phyloP scores from a whole-genome alignment of 169 alveolate species.

The Plasmodium gallinaceum region DNA sequence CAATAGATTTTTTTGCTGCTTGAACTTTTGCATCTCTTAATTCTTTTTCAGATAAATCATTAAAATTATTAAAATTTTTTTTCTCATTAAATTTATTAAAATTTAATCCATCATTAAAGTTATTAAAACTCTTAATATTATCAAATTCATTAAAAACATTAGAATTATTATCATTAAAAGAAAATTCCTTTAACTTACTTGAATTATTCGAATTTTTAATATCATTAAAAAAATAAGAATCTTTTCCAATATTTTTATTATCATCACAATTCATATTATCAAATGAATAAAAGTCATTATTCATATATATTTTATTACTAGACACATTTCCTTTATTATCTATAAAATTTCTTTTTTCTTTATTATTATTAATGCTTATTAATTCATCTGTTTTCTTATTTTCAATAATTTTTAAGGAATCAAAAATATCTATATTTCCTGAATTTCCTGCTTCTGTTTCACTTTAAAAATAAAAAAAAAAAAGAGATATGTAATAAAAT shows the following conservation, averaged over 20 bases:
- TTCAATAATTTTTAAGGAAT: conserved; percentile 49
- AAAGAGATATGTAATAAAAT: background rate
- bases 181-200: background rate
- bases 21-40: conserved; percentile 83
- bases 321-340: background rate
- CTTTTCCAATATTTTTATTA: conserved; percentile 4
- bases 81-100: conserved; percentile 15
- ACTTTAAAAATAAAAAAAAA: conserved; percentile 1
- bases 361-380: conserved; percentile 4
- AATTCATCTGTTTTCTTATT: conserved; percentile 14
- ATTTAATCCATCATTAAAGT: background rate
- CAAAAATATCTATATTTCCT: conserved; percentile 36
- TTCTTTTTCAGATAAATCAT: conserved; percentile 47
- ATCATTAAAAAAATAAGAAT: conserved; percentile 58
- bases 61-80: conserved; percentile 24
- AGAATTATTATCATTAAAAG: background rate
- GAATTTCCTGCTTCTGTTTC: background rate
- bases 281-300: conserved; percentile 32
- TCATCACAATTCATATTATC: background rate
- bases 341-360: conserved; percentile 11
- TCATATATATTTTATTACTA: conserved; percentile 5
- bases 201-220: conserved; percentile 1
- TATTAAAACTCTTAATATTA: background rate
- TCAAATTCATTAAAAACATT: background rate
- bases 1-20: conserved; percentile 85